Base-by-base conservation (phyloP, 2,329 filamentous ascomycete species). In the Rhynchosporium secalis region DNA sequence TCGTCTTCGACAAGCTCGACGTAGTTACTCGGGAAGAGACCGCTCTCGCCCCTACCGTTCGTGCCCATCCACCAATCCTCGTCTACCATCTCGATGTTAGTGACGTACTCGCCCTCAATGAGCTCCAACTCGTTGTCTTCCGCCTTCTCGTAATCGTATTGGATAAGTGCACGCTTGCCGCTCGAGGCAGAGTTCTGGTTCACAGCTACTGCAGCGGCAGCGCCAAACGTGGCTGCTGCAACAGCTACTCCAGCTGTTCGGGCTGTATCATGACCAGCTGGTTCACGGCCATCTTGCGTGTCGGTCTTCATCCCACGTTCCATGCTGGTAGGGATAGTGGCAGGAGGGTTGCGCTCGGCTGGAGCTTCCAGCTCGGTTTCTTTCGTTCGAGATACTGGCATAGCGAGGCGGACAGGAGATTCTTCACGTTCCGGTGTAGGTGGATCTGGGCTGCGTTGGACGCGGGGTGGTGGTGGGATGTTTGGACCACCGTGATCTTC, bases 21-120 rank as follows among this genome's bases (percentile, higher is more conserved):
- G 69, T 99, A 99, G 80, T 97, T 98, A 79, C 91, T 95, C 4
- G 95, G 95, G 82, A 99, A 98, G 41, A 99, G 81, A 54, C 95
- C 95, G 62, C 82, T 88, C 76, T 97, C 92, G 70, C 95, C 95
- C 65, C 81, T 82, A 28, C 83, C 79, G 78, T 98, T 99, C 68
- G 89, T 91, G 48, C 96, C 95, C 84, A 96, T 90, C 95, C 95
- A 99, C 95, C 95, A 99, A 74, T 99, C 94, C 57, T 96, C 90
- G 70, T 98, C 95, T 2, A 99, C 92, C 90, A 96, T 96, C 66
- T 98, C 92, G 71, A 99, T 96, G 74, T 96, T 89, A 29, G 85
- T 92, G 43, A 99, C 89, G 67, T 88, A 85, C 71, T 97, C 91
- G 66, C 93, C 93, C 77, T 99, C 95, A 31, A 85, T 82, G 20